Evolutionary conservation across 2,329 filamentous ascomycete genomes (phyloP), one percentile per base, ranked within the genome.

Genomic region (Diplodia seriata): DNA sequence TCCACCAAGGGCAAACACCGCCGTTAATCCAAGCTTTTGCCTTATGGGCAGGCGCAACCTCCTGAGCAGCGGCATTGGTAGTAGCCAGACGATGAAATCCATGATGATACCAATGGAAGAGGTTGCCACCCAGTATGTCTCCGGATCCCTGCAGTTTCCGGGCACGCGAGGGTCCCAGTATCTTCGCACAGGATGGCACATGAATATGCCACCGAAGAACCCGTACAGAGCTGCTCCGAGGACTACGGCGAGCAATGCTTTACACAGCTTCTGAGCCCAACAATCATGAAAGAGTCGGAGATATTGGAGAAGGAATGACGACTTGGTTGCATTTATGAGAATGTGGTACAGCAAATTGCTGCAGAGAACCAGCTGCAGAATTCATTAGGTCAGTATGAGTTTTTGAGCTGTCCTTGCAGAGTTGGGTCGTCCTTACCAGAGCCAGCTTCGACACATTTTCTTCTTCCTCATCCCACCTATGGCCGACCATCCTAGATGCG

Each of bases 1-100:
- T 9, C 72, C 72, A 43, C 78, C 79, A 38, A 81, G 71, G 5
- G 74, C 73, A 66, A 82, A 80, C 59, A 81, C 75, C 6, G 72
- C 69, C 14, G 75, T 72, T 1, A 82, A 69, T 20, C 76, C 76
- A 56, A 74, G 69, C 70, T 80, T 81, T 68, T 81, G 76, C 4
- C 69, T 70, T 36, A 57, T 70, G 2, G 76, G 73, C 59, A 81
- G 75, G 7, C 73, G 71, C 15, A 82, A 71, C 5, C 71, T 73
- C 56, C 70, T 71, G 26, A 79, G 69, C 3, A 78, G 70, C 2
- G 71, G 71, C 53, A 79, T 72, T 2, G 77, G 77, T 15, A 79
- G 69, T 7, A 76, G 53, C 15, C 78, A 71, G 31, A 79, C 74
- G 29, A 73, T 57, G n/a, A 78, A 68, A 53, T 79, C 77, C 66